Conservation (phyloP, 2,329 filamentous ascomycete species). For the Fusarium succisae region DNA sequence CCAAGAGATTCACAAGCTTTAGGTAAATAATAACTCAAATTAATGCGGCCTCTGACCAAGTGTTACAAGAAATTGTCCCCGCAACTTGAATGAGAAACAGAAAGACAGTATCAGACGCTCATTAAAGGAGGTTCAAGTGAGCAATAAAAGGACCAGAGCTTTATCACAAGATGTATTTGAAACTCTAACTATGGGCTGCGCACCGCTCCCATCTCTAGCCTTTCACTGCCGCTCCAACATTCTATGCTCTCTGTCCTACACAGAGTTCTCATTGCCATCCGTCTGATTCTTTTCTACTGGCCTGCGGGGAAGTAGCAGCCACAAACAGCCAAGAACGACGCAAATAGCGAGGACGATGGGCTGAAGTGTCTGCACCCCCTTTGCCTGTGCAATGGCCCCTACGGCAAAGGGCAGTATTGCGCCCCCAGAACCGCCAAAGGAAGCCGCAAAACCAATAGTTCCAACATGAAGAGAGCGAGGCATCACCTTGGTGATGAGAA, state of each 20-base stretch:
- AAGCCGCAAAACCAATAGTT: not conserved
- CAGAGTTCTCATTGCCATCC: not conserved
- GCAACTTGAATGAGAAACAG: too few relatives aligned
- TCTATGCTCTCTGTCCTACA: not conserved
- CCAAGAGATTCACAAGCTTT: not conserved
- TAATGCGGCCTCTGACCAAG: not conserved
- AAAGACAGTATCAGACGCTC: too few relatives aligned
- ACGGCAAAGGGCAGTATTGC: not conserved
- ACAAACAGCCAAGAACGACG: not conserved
- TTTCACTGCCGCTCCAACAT: not conserved
- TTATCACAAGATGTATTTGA: fast-evolving
- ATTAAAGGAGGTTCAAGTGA: too few relatives aligned
- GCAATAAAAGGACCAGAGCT: not conserved
- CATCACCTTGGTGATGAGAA: not conserved
- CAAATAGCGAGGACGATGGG: not conserved
- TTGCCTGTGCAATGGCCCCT: not conserved
- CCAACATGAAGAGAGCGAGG: not conserved
- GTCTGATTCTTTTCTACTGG: not conserved
- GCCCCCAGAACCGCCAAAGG: not conserved
- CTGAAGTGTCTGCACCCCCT: not conserved
- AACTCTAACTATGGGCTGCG: not conserved
- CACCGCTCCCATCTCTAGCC: fast-evolving
- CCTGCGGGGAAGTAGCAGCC: not conserved
- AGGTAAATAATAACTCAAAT: not conserved
- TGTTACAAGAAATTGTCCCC: not conserved